Evolutionary conservation across 2,329 filamentous ascomycete species (phyloP).

Genomic region (Penicillium italicum): DNA sequence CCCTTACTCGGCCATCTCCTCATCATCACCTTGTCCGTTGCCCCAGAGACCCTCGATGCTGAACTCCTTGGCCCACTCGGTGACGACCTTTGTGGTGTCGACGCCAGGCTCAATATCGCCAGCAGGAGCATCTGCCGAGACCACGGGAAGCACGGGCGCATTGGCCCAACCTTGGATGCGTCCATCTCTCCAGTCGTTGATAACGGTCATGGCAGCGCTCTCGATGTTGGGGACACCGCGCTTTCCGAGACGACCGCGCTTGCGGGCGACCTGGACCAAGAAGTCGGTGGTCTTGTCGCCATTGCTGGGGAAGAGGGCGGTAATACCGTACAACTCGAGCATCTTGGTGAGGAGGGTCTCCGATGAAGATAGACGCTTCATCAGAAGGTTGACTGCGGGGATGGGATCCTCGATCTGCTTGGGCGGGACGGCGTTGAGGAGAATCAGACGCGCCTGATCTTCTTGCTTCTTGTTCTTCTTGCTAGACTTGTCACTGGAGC

Average conservation of each 20-base stretch:
- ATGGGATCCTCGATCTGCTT: slow-evolving; percentile 92
- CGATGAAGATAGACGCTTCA: slow-evolving; percentile 72
- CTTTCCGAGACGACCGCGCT: slow-evolving; percentile 80
- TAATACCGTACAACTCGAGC: slow-evolving; percentile 77
- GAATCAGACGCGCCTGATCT: slow-evolving; percentile 74
- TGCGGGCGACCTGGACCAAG: slow-evolving; percentile 88
- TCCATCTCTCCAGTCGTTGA: slow-evolving; percentile 95
- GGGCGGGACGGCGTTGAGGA: slow-evolving; percentile 87
- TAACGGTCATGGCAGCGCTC: slow-evolving; percentile 84
- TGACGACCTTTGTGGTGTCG: slow-evolving; percentile 79
- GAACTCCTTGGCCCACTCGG: slow-evolving; percentile 91
- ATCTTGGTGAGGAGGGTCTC: slow-evolving; percentile 74
- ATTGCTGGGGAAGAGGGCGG: slow-evolving; percentile 66
- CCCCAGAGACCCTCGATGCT: slow-evolving; percentile 92
- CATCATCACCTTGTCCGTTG: slow-evolving; percentile 50
- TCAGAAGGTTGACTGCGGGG: slow-evolving; percentile 78
- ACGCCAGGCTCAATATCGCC: slow-evolving; percentile 45
- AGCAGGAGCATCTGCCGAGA: slow-evolving; percentile 35
- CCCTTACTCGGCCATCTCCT: slow-evolving; percentile 41
- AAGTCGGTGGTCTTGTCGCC: slow-evolving; percentile 86
- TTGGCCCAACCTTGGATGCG: slow-evolving; percentile 90
- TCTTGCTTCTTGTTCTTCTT: slow-evolving; percentile 65
- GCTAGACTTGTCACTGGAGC: slow-evolving; percentile 44
- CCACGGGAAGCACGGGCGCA: slow-evolving; percentile 63
- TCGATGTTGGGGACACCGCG: slow-evolving; percentile 87